Evolutionary conservation across 345 rosid species (phyloP), one percentile per base, ranked within the genome.

Genomic region (Physaria fendleri): DNA sequence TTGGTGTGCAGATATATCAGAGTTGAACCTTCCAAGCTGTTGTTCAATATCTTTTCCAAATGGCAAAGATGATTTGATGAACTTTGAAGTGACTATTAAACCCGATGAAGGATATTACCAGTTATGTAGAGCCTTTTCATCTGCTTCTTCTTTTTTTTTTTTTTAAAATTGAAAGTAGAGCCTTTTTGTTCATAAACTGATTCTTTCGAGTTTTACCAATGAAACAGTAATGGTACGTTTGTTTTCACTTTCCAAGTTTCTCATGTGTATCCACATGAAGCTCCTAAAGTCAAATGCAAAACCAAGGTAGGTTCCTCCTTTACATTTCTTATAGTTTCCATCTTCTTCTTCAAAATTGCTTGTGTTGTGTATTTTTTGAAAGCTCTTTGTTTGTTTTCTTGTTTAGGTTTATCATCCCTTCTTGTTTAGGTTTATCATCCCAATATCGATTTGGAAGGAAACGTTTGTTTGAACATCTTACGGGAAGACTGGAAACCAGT

Each of bases 401-500:
- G 16, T 45, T 23, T 30, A 94, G 99, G 88, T 94, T 47, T 85
- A 83, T 71, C 97, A 94, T 79, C 99, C 97, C 0, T 74, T 34
- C 54, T 30, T 38, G 16, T 45, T 23, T 30, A 94, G 99, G 88
- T 94, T 47, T 85, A 83, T 71, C 97, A 94, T 79, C 99, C 97
- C 0, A 94, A 90, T 74, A 90, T 94, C n/a, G 96, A 94, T 69
- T 77, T 90, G 79, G 99, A 94, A 77, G 99, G 97, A 68, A 94
- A 87, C 52, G 96, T 87, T 48, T 94, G 97, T 72, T 80, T 94
- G 42, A 94, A 94, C 71, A 81, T 94, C 72, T 74, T 94, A 47
- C 80, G 99, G 39, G 97, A 90, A 78, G 96, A 94, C 59, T 94
- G 99, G 99, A 94, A 94, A 68, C 99, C 96, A 2, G 96, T 94